Percentiles rank a stretch among this genome's conserved stretches.
These are phyloP conservation scores for Globisporangium heterothallicum DNA, from an alignment of 352 stramenopile genomes.

Conservation along the genomic window DNA sequence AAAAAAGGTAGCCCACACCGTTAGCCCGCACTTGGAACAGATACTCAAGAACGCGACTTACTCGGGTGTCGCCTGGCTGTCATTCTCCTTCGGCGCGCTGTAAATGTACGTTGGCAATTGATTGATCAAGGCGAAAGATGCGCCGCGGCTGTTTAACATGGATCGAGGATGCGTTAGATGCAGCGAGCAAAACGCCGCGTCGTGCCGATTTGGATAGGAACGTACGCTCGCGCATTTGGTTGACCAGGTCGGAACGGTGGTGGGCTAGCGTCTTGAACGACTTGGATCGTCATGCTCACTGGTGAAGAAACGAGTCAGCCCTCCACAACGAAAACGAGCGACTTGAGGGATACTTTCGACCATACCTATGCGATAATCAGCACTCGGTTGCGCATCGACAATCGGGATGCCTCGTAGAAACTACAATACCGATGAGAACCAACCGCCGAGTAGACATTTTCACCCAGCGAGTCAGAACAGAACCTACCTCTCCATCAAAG, in stretches of 20 bases:
- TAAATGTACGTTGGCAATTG: slow-evolving; percentile 82
- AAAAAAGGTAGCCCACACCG: too few relatives aligned
- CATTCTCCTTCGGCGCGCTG: slow-evolving; percentile 38
- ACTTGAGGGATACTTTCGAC: too few relatives aligned
- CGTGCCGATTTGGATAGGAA: neutral
- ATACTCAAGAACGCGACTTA: too few relatives aligned
- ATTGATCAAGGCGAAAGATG: slow-evolving; percentile 57
- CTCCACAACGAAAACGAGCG: slow-evolving; percentile 1
- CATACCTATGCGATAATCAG: slow-evolving; percentile 33
- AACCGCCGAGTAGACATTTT: neutral
- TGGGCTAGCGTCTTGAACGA: slow-evolving; percentile 22
- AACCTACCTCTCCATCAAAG: slow-evolving; percentile 44
- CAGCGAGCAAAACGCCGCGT: neutral
- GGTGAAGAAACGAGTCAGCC: neutral
- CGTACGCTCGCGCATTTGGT: slow-evolving; percentile 28
- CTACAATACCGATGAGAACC: slow-evolving; percentile 2
- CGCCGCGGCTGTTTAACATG: slow-evolving; percentile 40
- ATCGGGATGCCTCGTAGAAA: slow-evolving; percentile 18
- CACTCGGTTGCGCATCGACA: slow-evolving; percentile 24
- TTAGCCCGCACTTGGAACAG: too few relatives aligned
- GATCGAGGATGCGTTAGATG: neutral
- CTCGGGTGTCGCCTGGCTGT: slow-evolving; percentile 46
- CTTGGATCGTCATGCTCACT: slow-evolving; percentile 58
- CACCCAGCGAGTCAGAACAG: neutral
- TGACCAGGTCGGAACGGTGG: slow-evolving; percentile 18